These are phyloP conservation scores for Stygiomarasmius scandens DNA, from an alignment of 1,284 basidiomycete species.

Conservation along the genomic window DNA sequence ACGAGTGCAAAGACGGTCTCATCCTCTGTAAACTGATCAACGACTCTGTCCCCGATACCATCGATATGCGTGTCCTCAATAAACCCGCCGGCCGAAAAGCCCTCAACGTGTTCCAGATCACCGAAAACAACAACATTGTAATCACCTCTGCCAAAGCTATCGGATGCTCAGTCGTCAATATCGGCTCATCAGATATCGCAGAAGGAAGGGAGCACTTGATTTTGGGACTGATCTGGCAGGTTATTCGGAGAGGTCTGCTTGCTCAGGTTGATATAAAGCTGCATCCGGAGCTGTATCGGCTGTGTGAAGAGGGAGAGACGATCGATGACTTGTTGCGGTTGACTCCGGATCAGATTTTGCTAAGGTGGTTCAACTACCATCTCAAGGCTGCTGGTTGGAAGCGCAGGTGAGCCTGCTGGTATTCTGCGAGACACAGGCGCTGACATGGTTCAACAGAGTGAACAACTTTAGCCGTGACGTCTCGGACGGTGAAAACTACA, in stretches of 20 bases:
- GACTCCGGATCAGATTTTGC: conserved; percentile 95
- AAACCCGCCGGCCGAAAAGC: conserved; percentile 77
- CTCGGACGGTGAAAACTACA: conserved; percentile 96
- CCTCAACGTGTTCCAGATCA: conserved; percentile 96
- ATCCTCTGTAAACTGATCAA: conserved; percentile 99
- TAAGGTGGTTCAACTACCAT: conserved; percentile 99
- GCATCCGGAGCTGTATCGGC: conserved; percentile 94
- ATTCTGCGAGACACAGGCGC: background rate
- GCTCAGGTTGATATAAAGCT: conserved; percentile 97
- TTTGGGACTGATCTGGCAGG: conserved; percentile 98
- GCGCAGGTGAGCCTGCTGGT: conserved; percentile 55
- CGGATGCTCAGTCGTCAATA: conserved; percentile 98
- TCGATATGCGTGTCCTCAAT: conserved; percentile 98
- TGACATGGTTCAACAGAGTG: too few relatives aligned
- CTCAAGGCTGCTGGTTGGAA: conserved; percentile 94
- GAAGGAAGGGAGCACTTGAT: conserved; percentile 97
- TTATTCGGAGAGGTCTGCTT: conserved; percentile 93
- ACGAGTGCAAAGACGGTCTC: conserved; percentile 94
- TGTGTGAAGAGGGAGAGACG: conserved; percentile 96
- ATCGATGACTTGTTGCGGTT: conserved; percentile 92
- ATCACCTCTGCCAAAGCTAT: conserved; percentile 98
- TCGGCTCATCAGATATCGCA: conserved; percentile 90
- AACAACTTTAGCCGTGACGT: conserved; percentile 97
- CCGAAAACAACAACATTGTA: conserved; percentile 99
- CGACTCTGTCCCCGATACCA: conserved; percentile 98